These are phyloP conservation scores for Diaporthe vexans DNA, from an alignment of 2,329 filamentous ascomycete genomes.

Conservation along the genomic window DNA sequence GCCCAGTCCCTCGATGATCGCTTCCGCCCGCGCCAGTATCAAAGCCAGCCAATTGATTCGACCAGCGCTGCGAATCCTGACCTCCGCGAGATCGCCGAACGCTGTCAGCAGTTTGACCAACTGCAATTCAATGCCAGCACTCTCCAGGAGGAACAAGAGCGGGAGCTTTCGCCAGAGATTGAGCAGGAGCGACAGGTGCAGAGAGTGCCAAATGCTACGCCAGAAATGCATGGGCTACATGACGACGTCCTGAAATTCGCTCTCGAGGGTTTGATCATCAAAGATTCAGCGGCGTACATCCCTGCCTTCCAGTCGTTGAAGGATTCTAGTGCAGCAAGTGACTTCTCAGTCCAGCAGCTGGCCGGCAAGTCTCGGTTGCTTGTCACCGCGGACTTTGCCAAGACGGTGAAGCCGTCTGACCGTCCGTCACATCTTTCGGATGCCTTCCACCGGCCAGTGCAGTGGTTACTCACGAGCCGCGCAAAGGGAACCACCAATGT, in stretches of 20 bases:
- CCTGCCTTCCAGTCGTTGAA: slow-evolving; percentile 62
- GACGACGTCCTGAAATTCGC: slow-evolving; percentile 58
- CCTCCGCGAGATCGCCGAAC: not conserved
- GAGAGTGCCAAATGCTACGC: slow-evolving; percentile 55
- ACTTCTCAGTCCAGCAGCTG: slow-evolving; percentile 43
- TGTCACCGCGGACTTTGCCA: slow-evolving; percentile 65
- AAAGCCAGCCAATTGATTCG: not conserved
- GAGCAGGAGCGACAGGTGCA: slow-evolving; percentile 72
- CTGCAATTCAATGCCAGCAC: slow-evolving; percentile 51
- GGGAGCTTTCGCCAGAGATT: slow-evolving; percentile 75
- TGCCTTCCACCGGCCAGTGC: slow-evolving; percentile 64
- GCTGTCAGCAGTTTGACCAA: slow-evolving; percentile 49
- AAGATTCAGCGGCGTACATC: slow-evolving; percentile 51
- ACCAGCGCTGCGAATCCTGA: not conserved
- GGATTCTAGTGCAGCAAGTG: slow-evolving; percentile 55
- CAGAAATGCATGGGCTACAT: slow-evolving; percentile 60
- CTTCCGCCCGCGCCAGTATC: slow-evolving; percentile 58
- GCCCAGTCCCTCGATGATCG: slow-evolving; percentile 64
- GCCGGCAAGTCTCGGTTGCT: slow-evolving; percentile 46
- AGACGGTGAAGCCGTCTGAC: slow-evolving; percentile 54
- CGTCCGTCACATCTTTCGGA: slow-evolving; percentile 51
- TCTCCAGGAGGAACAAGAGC: slow-evolving; percentile 77
- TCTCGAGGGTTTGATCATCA: slow-evolving; percentile 50
- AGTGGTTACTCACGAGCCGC: slow-evolving; percentile 64
- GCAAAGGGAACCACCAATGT: not conserved